Percentiles rank a stretch among this genome's conserved stretches.
phyloP scores from a whole-genome alignment of 2,329 filamentous ascomycete species.

The Ceratocystis diversiconidia region DNA sequence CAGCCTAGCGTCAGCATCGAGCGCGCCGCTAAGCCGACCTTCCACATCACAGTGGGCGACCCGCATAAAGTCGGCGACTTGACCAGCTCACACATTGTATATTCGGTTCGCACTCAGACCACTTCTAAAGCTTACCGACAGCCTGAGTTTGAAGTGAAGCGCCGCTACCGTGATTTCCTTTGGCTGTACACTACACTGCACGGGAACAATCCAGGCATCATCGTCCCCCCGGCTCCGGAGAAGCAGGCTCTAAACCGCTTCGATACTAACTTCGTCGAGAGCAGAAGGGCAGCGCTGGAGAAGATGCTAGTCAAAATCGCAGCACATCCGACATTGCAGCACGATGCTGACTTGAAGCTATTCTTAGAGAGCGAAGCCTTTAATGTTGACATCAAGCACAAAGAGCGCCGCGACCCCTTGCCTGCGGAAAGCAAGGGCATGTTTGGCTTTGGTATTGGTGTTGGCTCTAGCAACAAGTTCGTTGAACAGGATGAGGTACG shows the following conservation, averaged over 20 bases:
- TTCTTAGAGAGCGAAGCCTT: slow-evolving; percentile 95
- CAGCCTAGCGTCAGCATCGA: slow-evolving; percentile 80
- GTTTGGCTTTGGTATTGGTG: slow-evolving; percentile 60
- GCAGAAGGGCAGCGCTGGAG: slow-evolving; percentile 76
- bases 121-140: slow-evolving; percentile 92
- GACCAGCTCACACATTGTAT: slow-evolving; percentile 94
- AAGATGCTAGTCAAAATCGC: slow-evolving; percentile 97
- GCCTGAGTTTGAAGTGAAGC: slow-evolving; percentile 81
- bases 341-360: slow-evolving; percentile 85
- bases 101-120: slow-evolving; percentile 86
- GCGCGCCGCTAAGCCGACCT: slow-evolving; percentile 82
- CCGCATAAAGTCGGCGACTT: slow-evolving; percentile 96
- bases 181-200: slow-evolving; percentile 96
- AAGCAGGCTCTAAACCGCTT: slow-evolving; percentile 96
- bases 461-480: slow-evolving; percentile 73
- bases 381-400: slow-evolving; percentile 94
- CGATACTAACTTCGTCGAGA: slow-evolving; percentile 92
- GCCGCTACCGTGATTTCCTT: slow-evolving; percentile 89
- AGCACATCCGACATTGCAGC: slow-evolving; percentile 75
- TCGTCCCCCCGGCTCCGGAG: slow-evolving; percentile 89
- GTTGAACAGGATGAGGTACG: slow-evolving; percentile 91
- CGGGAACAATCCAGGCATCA: slow-evolving; percentile 84
- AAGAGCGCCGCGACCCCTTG: slow-evolving; percentile 77
- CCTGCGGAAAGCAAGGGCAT: slow-evolving; percentile 86
- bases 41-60: slow-evolving; percentile 84